Conservation (phyloP, 2,329 filamentous ascomycete species). For the Lecanosticta acicola region DNA sequence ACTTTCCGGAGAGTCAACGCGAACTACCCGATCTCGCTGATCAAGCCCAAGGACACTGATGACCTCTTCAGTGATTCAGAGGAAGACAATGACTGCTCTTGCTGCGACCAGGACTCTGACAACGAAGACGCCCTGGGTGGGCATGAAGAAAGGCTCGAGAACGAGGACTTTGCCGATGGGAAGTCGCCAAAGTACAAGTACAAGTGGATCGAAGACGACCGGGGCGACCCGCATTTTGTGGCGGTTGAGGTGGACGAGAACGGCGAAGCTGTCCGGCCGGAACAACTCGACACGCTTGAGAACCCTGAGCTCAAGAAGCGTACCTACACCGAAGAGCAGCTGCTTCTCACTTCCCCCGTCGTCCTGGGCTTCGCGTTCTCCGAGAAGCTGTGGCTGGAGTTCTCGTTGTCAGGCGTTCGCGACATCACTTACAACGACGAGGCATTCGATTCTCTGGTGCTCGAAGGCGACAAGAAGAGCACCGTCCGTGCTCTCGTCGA, state of each 20-base stretch:
- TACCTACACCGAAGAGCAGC: constrained; percentile 71
- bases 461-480: constrained; percentile 58
- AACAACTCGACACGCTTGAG: constrained; percentile 54
- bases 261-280: constrained; percentile 49
- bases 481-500: constrained; percentile 74
- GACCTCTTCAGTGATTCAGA: constrained; percentile 48
- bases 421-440: constrained; percentile 81
- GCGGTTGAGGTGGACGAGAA: constrained; percentile 52
- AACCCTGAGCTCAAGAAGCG: constrained; percentile 25
- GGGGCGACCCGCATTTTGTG: constrained; percentile 47
- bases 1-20: constrained; percentile 80
- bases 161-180: constrained; percentile 47
- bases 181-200: constrained; percentile 35
- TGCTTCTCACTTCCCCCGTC: constrained; percentile 75
- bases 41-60: constrained; percentile 58
- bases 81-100: constrained; percentile 41
- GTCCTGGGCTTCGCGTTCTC: constrained; percentile 82
- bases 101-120: constrained; percentile 36
- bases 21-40: constrained; percentile 71
- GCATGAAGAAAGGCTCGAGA: constrained; percentile 44
- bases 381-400: constrained; percentile 87
- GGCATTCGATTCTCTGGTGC: constrained; percentile 75
- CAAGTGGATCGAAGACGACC: constrained; percentile 44
- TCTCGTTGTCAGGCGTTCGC: constrained; percentile 69
- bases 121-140: constrained; percentile 41